Percentiles rank a stretch among this genome's conserved stretches.
phyloP scores from a whole-genome alignment of 164 flowering plant genomes.

The Santalum album region DNA sequence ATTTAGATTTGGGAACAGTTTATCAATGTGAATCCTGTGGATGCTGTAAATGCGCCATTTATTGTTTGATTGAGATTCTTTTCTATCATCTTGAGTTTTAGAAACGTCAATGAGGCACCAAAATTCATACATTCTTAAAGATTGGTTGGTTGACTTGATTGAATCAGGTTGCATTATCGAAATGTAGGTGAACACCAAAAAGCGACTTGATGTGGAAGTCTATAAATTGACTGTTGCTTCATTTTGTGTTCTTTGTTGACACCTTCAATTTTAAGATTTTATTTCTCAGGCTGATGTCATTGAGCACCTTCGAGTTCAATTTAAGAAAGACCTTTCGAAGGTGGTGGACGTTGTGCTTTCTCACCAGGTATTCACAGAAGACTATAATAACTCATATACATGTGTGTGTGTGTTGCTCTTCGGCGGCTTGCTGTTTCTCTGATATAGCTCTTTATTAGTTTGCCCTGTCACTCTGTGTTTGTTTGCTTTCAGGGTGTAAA shows the following conservation, averaged over 20 bases:
- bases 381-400: background rate
- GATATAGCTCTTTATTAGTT: background rate
- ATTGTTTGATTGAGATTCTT: no score
- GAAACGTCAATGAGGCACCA: no score
- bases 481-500: slow-evolving; percentile 64
- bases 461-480: slow-evolving; percentile 1
- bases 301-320: slow-evolving; percentile 89
- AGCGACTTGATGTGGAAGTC: no score
- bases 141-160: no score
- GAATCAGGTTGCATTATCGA: no score
- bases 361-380: slow-evolving; percentile 66
- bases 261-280: slow-evolving; percentile 2
- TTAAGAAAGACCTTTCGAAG: slow-evolving; percentile 84
- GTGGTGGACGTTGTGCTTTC: slow-evolving; percentile 94
- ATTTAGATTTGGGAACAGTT: no score
- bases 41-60: no score
- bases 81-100: no score
- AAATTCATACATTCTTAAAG: no score
- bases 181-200: no score
- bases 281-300: slow-evolving; percentile 88
- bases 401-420: background rate
- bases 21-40: no score
- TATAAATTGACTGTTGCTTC: background rate
- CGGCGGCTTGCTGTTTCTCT: background rate
- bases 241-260: background rate